Evolutionary conservation across 306 rosid species (phyloP), one percentile per base, ranked within the genome.

Genomic region (Trichosanthes cucumerina): DNA sequence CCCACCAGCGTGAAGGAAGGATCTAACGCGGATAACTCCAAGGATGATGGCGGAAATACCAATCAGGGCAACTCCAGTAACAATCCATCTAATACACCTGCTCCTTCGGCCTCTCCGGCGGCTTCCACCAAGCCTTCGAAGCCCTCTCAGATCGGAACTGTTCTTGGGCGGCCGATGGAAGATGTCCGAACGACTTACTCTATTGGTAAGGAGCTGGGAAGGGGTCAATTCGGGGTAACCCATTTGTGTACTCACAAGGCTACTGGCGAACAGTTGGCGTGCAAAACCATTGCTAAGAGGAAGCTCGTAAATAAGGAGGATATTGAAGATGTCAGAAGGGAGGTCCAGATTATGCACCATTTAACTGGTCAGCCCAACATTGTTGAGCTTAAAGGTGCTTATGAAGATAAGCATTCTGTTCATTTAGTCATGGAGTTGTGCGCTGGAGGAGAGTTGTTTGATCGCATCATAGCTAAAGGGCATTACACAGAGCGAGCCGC

Each of bases 291-390:
- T 18, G 97, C 98, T 34, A 95, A 95, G 83, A 86, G 99, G 52
- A 95, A 92, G 78, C 97, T 95, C 16, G 92, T 79, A 56, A 86
- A 86, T 46, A 91, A 92, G 69, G 97, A 90, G 76, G 98, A 95
- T 19, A 84, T 95, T 7, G 98, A 95, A 72, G 99, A 92, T 83
- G 99, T 92, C 6, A 82, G 91, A 79, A 84, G 99, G 66, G 99
- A 95, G 91, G 99, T 95, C 0, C 99, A 95, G 21, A 95, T 95
- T 79, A 95, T 95, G 98, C 96, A 95, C 79, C 99, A 95, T 50
- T 84, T 92, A 60, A 86, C 96, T 0, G 99, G 97, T 0, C 99
- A 95, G 39, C 80, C 84, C 6, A 95, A 95, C 53, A 88, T 92
- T 82, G 99, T 95, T 53, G 98, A 95, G 43, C 99, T 95, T 44